Base-by-base conservation (phyloP, 106 monocot species). In the Allium sativum region DNA sequence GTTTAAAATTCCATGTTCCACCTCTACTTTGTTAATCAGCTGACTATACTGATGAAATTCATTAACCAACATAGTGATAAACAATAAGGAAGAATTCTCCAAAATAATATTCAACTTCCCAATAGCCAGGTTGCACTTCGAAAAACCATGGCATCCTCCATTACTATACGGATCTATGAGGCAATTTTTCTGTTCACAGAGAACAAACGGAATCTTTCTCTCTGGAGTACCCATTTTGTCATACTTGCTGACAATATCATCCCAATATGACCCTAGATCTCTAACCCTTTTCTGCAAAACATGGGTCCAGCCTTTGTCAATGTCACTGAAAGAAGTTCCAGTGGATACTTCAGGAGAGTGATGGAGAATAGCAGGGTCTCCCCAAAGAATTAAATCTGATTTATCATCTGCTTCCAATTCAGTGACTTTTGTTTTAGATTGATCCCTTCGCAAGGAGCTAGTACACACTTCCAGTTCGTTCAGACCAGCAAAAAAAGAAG, bases 71-170 rank as follows among this genome's bases (percentile, higher is more conserved):
- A 70, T 52, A 66, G 22, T 42, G 67, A 62, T 65, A 21, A 22
- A 77, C 10, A 65, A 40, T 16, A 73, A 69, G 19, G 77, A 78
- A 31, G 65, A 60, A 70, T 69, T 59, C n/a, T 85, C 77, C 66
- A 88, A 69, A 68, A 76, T 67, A 65, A 82, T 45, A 64, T 73
- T 78, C 59, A 82, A 65, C 68, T 78, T 93, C 22, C 88, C 93
- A 70, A 85, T 31, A 43, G 55, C 57, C 50, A 79, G 47, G 58
- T 56, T 73, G 55, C 71, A 88, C 61, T 80, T 78, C 55, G 59
- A 58, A 67, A 73, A 19, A 10, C 82, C 81, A 62, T 47, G 45
- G 9, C 40, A 68, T 48, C 48, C 50, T 9, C 17, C 53, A 21
- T 16, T 55, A 13, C 42, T 11, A 65, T 55, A 56, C 58, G 82